phyloP scores from a whole-genome alignment of 129 eudicot genomes.

The Arctium minus region DNA sequence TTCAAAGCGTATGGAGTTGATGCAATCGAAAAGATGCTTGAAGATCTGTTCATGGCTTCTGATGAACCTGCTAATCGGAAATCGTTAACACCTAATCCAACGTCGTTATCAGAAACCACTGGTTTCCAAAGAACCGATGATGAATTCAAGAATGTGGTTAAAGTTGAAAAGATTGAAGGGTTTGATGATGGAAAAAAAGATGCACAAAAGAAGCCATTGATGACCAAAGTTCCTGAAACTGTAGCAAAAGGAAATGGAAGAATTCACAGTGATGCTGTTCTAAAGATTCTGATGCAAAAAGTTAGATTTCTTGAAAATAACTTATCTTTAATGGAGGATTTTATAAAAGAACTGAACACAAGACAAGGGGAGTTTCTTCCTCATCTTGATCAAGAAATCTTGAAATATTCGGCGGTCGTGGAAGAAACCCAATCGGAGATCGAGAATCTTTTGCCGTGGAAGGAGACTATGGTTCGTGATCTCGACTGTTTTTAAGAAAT shows the following conservation, averaged over 20 bases:
- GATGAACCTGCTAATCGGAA: constrained; percentile 34
- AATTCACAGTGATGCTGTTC: constrained; percentile 69
- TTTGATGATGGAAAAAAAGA: constrained; percentile 45
- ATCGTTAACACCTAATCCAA: constrained; percentile 28
- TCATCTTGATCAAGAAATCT: constrained; percentile 55
- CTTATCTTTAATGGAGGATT: constrained; percentile 63
- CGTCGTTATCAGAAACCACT: constrained; percentile 21
- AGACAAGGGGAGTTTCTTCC: constrained; percentile 56
- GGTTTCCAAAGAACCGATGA: constrained; percentile 22
- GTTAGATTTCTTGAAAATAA: constrained; percentile 68
- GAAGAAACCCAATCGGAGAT: constrained; percentile 57
- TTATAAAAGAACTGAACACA: constrained; percentile 50
- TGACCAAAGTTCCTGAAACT: constrained; percentile 47
- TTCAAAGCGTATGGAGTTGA: constrained; percentile 86
- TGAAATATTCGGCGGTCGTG: constrained; percentile 42
- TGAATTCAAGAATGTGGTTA: constrained; percentile 20
- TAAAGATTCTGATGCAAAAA: constrained; percentile 84
- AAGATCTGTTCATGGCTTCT: constrained; percentile 67
- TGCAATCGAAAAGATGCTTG: constrained; percentile 92
- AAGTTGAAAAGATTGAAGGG: constrained; percentile 39
- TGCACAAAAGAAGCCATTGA: constrained; percentile 27
- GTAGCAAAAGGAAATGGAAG: constrained; percentile 54
- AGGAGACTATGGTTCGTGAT: constrained; percentile 51
- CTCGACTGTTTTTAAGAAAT: background rate
- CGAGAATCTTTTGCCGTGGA: constrained; percentile 57